phyloP scores from a whole-genome alignment of 306 rosid genomes.

The Oemleria cerasiformis region DNA sequence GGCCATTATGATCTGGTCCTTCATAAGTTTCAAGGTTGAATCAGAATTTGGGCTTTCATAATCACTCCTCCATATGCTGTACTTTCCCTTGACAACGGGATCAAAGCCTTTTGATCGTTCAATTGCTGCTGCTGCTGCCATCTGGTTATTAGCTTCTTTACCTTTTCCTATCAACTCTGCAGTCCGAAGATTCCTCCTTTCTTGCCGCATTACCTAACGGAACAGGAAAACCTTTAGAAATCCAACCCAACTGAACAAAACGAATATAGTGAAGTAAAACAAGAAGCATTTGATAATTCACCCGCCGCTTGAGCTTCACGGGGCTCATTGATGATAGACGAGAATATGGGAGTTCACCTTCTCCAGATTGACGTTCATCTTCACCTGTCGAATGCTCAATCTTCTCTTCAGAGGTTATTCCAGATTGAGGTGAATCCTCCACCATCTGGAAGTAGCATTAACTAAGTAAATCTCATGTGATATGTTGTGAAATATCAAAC shows the following conservation, averaged over 20 bases:
- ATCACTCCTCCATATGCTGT: slow-evolving; percentile 93
- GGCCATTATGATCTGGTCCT: slow-evolving; percentile 95
- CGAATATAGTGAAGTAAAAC: slow-evolving; percentile 9
- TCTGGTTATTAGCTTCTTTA: slow-evolving; percentile 58
- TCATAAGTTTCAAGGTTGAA: slow-evolving; percentile 90
- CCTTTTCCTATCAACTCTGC: slow-evolving; percentile 55
- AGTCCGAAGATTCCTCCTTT: slow-evolving; percentile 73
- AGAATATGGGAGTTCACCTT: slow-evolving; percentile 42
- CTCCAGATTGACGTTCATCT: slow-evolving; percentile 48
- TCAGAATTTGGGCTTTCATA: slow-evolving; percentile 83
- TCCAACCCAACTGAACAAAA: slow-evolving; percentile 19
- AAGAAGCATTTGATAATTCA: slow-evolving; percentile 35
- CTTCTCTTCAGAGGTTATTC: slow-evolving; percentile 38
- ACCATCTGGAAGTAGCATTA: slow-evolving; percentile 38
- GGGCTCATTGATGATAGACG: slow-evolving; percentile 57
- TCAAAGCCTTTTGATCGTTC: slow-evolving; percentile 61
- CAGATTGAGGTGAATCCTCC: slow-evolving; percentile 40
- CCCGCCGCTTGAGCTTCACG: slow-evolving; percentile 79
- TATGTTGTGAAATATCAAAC: neutral
- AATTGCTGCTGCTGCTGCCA: slow-evolving; percentile 68
- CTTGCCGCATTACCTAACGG: slow-evolving; percentile 66
- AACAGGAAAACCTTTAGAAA: slow-evolving; percentile 29
- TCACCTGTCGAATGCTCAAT: slow-evolving; percentile 37
- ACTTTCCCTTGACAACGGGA: slow-evolving; percentile 65
- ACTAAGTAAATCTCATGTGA: slow-evolving; percentile 23